Base-by-base conservation (phyloP, 2,329 filamentous ascomycete genomes). In the Helotiales sp. region DNA sequence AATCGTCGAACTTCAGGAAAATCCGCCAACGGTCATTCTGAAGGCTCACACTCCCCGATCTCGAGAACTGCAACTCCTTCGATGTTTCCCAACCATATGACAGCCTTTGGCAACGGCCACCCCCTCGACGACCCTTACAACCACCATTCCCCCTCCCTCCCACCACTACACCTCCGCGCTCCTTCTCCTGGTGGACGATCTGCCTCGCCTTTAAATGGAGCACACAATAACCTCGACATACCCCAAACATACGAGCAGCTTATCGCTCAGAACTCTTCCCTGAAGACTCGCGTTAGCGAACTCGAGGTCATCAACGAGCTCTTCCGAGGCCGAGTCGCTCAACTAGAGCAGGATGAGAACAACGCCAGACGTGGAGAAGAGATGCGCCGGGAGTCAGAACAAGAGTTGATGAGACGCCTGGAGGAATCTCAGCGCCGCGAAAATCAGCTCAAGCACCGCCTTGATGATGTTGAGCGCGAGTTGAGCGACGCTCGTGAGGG, bases 271-370 rank as follows among this genome's bases (percentile, higher is more conserved):
- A 96, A 96, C 72, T 90, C 90, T 5, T 88, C 87, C 51, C 80
- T 98, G n/a, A 96, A 96, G 76, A 99, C 95, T 0, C 87, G 95
- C 40, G 93, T 99, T 31, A 95, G 88, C 66, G 95, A 99, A 73
- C 82, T 99, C 24, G 95, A 99, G 72, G 84, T 99, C 52, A 97
- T 99, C 78, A 97, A 93, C 68, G 89, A 90, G 70, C 79, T 93
- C 44, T 92, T 91, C 73, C 81, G 87, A 51, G 87, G 87, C 34
- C 84, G 88, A 10, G 85, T 97, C 38, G 74, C 86, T 71, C 81
- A 95, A 70, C 79, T 95, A 12, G 91, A 96, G 71, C 84, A 87
- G 65, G 88, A 88, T 69, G 90, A 93, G 70, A 83, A 83, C 48
- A 85, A 82, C 48, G 84, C 88, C 52, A 76, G 87, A 69, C 75